Evolutionary conservation across 1,139 yeast genomes (phyloP).

Genomic region (Yamadazyma taylorii): DNA sequence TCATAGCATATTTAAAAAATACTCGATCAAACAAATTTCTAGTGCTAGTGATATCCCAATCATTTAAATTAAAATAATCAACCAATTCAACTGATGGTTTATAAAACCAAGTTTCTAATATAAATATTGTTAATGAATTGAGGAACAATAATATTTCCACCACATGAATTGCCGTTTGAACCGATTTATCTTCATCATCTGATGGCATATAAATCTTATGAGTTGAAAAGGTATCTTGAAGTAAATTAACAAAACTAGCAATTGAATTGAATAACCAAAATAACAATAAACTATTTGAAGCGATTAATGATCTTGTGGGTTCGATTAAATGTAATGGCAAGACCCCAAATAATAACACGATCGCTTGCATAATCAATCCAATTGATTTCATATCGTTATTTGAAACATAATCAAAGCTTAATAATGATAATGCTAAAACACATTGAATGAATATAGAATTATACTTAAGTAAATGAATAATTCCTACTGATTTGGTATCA

Average conservation of each 20-base stretch:
- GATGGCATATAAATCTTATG: constrained; percentile 29
- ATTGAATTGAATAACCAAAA: constrained; percentile 30
- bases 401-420: constrained; percentile 15
- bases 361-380: constrained; percentile 11
- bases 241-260: constrained; percentile 20
- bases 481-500: constrained; percentile 28
- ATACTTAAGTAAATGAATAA: constrained; percentile 24
- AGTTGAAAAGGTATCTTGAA: constrained; percentile 31
- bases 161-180: constrained; percentile 15
- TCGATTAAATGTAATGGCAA: constrained; percentile 36
- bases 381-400: constrained; percentile 10
- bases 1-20: constrained; percentile 24
- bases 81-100: constrained; percentile 46
- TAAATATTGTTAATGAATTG: constrained; percentile 34
- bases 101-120: constrained; percentile 38
- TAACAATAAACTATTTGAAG: constrained; percentile 28
- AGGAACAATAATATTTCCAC: constrained; percentile 21
- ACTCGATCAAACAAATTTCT: constrained; percentile 25
- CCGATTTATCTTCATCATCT: constrained; percentile 10
- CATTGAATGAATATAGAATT: constrained; percentile 25
- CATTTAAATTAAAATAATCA: constrained; percentile 36
- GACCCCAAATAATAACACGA: constrained; percentile 19
- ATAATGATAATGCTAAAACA: constrained; percentile 17
- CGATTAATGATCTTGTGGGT: constrained; percentile 27
- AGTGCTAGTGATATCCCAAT: constrained; percentile 27